A percentile compares a stretch with the other conserved stretches of the same genome.
Conservation (phyloP, 2,329 filamentous ascomycete species). For the Fusarium sp. region DNA sequence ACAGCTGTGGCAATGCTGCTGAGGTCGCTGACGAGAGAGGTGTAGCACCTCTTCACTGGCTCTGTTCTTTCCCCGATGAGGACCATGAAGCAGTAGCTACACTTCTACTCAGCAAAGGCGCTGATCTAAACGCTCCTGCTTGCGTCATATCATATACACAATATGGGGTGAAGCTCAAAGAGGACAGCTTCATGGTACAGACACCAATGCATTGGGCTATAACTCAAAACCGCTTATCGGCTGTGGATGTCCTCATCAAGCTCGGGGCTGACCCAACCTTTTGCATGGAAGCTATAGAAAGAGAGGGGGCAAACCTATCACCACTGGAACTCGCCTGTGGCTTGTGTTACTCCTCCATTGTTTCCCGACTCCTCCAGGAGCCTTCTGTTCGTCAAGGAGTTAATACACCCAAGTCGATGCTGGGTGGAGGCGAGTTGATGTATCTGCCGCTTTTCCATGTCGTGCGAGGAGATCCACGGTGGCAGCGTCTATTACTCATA, state of each 20-base stretch:
- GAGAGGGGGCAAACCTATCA: not conserved
- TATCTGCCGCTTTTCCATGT: conserved; percentile 10
- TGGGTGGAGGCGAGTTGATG: not conserved
- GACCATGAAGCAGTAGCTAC: not conserved
- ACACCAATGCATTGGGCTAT: conserved; percentile 7
- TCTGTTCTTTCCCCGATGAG: not conserved
- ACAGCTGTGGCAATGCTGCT: not conserved
- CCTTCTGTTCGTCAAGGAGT: not conserved
- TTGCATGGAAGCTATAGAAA: not conserved
- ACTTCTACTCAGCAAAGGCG: not conserved
- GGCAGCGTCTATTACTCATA: not conserved
- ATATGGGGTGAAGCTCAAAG: not conserved
- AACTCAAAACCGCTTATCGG: not conserved
- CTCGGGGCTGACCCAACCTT: conserved; percentile 2
- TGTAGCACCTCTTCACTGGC: conserved; percentile 1
- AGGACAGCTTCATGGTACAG: not conserved
- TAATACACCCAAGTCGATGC: not conserved
- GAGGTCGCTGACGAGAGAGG: not conserved
- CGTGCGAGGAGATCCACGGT: not conserved
- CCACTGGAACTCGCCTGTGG: conserved; percentile 1
- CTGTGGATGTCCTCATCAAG: conserved; percentile 3
- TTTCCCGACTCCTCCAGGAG: not conserved
- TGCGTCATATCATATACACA: not conserved
- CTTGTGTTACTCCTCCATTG: not conserved
- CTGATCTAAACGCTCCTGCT: not conserved